Percentiles rank a stretch among this genome's conserved stretches.
phyloP scores from a whole-genome alignment of 1,284 basidiomycete genomes.

The Volvariella volvacea region DNA sequence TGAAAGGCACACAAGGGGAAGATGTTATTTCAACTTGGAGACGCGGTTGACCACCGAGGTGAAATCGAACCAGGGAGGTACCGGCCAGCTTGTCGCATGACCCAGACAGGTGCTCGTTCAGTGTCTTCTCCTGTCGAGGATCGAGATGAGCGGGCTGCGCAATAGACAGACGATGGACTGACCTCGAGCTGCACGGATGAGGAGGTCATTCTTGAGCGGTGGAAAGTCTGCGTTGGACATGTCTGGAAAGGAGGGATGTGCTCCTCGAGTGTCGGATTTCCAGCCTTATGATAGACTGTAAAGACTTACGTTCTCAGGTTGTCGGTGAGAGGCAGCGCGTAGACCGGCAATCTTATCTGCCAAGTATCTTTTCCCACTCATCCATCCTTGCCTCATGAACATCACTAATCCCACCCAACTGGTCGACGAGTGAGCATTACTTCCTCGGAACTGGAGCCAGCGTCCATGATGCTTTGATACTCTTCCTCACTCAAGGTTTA shows the following conservation, averaged over 20 bases:
- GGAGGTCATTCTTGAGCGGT: slow-evolving; percentile 81
- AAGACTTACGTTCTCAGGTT: too few relatives aligned
- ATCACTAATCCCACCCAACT: slow-evolving; percentile 51
- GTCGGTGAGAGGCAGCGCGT: too few relatives aligned
- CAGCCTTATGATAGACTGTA: too few relatives aligned
- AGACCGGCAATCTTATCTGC: slow-evolving; percentile 5
- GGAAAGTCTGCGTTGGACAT: slow-evolving; percentile 48
- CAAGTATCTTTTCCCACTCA: too few relatives aligned
- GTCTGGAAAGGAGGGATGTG: background rate
- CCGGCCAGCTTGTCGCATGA: slow-evolving; percentile 97
- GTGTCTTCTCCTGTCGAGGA: slow-evolving; percentile 69
- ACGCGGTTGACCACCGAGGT: background rate
- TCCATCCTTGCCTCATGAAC: too few relatives aligned
- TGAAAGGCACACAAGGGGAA: background rate
- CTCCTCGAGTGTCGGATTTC: too few relatives aligned
- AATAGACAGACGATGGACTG: background rate
- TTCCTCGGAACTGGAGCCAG: too few relatives aligned
- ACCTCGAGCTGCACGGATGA: slow-evolving; percentile 83
- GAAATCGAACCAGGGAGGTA: slow-evolving; percentile 77
- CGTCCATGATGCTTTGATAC: too few relatives aligned
- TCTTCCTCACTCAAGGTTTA: too few relatives aligned
- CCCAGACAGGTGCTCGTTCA: slow-evolving; percentile 94
- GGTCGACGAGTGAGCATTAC: slow-evolving; percentile 57
- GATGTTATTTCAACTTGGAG: background rate
- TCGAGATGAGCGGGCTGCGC: background rate